These are phyloP conservation scores for Xylaria longipes DNA, from an alignment of 495 filamentous ascomycete species.

Conservation along the genomic window DNA sequence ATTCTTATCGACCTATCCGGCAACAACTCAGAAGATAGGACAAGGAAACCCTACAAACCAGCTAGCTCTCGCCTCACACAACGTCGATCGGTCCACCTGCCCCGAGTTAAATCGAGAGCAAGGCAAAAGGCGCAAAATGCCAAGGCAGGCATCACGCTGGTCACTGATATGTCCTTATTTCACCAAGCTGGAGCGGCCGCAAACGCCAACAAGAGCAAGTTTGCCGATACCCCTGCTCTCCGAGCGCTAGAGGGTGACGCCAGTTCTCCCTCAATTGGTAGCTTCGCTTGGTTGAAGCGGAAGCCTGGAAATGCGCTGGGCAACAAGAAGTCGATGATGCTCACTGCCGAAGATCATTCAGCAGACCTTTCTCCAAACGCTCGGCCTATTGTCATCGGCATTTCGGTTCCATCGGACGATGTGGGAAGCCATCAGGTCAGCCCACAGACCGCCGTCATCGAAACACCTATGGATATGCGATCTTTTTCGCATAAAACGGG, in stretches of 20 bases:
- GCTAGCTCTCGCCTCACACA: conserved; percentile 27
- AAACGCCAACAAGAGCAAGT: conserved; percentile 45
- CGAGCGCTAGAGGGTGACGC: conserved; percentile 54
- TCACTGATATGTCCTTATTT: conserved; percentile 62
- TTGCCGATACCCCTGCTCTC: conserved; percentile 58
- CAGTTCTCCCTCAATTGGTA: conserved; percentile 47
- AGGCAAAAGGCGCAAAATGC: conserved; percentile 63
- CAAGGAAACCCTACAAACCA: conserved; percentile 16
- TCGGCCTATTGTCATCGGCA: conserved; percentile 79
- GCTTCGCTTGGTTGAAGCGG: conserved; percentile 52
- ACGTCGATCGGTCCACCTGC: conserved; percentile 34
- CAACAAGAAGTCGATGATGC: conserved; percentile 35
- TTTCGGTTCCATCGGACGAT: conserved; percentile 69
- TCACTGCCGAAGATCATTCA: conserved; percentile 26
- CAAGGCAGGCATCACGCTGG: conserved; percentile 67
- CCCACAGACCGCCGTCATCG: conserved; percentile 56
- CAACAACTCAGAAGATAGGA: conserved; percentile 24
- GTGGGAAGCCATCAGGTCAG: conserved; percentile 58
- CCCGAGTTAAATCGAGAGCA: conserved; percentile 52
- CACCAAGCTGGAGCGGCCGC: conserved; percentile 27
- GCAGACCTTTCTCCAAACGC: conserved; percentile 77
- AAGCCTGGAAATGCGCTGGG: conserved; percentile 34
- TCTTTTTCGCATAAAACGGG: conserved; percentile 43
- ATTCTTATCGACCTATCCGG: conserved; percentile 37
- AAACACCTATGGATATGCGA: conserved; percentile 46